Evolutionary conservation across 306 rosid species (phyloP), one percentile per base, ranked within the genome.

Genomic region (Ziziphus jujuba): DNA sequence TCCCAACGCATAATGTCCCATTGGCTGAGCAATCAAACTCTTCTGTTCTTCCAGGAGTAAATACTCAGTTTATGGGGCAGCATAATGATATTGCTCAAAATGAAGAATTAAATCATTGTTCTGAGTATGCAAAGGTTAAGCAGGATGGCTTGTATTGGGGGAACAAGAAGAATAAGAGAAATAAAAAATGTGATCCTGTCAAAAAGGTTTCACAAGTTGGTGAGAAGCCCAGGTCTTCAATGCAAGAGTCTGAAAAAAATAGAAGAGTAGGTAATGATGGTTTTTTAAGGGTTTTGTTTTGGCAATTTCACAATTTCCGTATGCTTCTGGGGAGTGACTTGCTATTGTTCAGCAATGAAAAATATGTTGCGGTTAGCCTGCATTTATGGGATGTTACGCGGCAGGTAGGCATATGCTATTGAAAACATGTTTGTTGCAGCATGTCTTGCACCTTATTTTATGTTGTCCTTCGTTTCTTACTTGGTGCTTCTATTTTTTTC

Each of bases 221-320:
- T 25, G 97, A 85, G 63, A 92, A 90, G 70, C 80, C 87, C 50
- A 77, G 89, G 61, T 61, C 82, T 75, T 76, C 89, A 1, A 54
- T 87, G 82, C 89, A 82, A 66, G 98, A 92, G 82, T 83, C 93
- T 76, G 97, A 92, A 63, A 89, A 87, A 60, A 91, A 87, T 69
- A 89, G 90, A 78, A 84, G 87, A 82, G 79, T 51, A 61, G 88
- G 88, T 69, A 80, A 78, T 56, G 93, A 89, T 65, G 88, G 74
- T 56, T 92, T 92, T 66, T 62, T 87, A 58, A 79, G 97, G 70
- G 95, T 92, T 73, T 75, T 90, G 68, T 92, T 89, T 81, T 92
- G 98, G 98, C 96, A 90, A 81, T 89, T 92, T 67, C 96, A 92
- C 87, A 89, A 90, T 80, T 92, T 89, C 66, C 97, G 98, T 11